Evolutionary conservation across 176 grass and related monocot species (phyloP).

Genomic region (Chrysopogon serrulatus): DNA sequence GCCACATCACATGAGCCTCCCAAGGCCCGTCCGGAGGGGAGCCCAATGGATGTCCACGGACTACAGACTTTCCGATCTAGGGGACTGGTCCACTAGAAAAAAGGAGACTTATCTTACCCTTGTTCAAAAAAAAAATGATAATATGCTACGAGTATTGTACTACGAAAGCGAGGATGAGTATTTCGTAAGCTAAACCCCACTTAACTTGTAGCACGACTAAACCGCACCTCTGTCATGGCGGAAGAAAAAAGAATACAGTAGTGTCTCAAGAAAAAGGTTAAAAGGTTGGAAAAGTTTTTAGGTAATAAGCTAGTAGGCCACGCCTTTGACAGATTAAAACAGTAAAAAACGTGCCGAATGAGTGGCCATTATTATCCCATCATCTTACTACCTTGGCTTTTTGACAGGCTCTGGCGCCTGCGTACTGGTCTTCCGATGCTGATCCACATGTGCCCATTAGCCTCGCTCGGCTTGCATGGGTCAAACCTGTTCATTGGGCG

Average conservation of each 20-base stretch:
- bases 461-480: neutral
- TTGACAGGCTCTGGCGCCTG: neutral
- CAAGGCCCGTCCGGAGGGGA: neutral
- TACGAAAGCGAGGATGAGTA: neutral
- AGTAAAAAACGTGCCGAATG: neutral
- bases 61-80: neutral
- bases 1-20: neutral
- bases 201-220: too few relatives aligned
- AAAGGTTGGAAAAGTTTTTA: neutral
- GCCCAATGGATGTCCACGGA: neutral
- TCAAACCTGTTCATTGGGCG: neutral
- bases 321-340: neutral
- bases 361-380: neutral
- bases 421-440: neutral
- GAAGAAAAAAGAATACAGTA: neutral
- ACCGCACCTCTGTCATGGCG: neutral
- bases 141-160: too few relatives aligned
- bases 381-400: neutral
- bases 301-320: neutral
- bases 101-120: too few relatives aligned
- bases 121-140: too few relatives aligned
- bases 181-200: neutral
- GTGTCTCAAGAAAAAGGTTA: neutral
- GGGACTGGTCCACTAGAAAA: too few relatives aligned
- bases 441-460: neutral